Percentiles rank a stretch among this genome's conserved stretches.
These are phyloP conservation scores for Sequoiadendron giganteum DNA, from an alignment of 75 land plant species.

Conservation along the genomic window DNA sequence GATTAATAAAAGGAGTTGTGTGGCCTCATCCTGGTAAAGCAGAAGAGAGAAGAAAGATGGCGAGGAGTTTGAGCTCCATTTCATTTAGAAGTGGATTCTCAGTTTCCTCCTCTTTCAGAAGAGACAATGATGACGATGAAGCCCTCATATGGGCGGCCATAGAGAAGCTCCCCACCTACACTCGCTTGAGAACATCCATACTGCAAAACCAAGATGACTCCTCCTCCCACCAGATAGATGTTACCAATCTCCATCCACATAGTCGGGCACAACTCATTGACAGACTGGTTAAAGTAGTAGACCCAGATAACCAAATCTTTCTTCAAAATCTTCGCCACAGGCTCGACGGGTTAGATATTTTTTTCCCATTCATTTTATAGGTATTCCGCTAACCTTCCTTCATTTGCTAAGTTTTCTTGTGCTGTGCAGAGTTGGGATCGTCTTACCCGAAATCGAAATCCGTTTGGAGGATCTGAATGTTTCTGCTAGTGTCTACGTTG, in stretches of 20 bases:
- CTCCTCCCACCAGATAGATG: constrained; percentile 31
- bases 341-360: constrained; percentile 45
- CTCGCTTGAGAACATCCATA: constrained; percentile 17
- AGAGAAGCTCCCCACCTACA: constrained; percentile 25
- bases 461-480: constrained; percentile 23
- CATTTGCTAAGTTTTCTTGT: neutral
- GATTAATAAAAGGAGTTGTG: too few species aligned
- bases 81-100: neutral
- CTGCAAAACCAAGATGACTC: neutral
- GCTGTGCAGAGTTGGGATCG: constrained; percentile 23
- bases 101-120: neutral
- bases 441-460: constrained; percentile 30
- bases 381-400: neutral
- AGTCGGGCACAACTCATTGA: constrained; percentile 57
- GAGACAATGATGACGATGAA: neutral
- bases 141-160: constrained; percentile 26
- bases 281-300: constrained; percentile 55
- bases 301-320: constrained; percentile 60
- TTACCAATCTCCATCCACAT: constrained; percentile 40
- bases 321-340: constrained; percentile 53
- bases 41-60: too few species aligned
- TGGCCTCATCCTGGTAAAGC: too few species aligned
- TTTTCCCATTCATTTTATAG: too few species aligned
- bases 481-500: constrained; percentile 22
- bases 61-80: neutral